A percentile compares a stretch with the other conserved stretches of the same genome.
Evolutionary conservation across 352 stramenopile species (phyloP).

Genomic region (Globisporangium spiculum): DNA sequence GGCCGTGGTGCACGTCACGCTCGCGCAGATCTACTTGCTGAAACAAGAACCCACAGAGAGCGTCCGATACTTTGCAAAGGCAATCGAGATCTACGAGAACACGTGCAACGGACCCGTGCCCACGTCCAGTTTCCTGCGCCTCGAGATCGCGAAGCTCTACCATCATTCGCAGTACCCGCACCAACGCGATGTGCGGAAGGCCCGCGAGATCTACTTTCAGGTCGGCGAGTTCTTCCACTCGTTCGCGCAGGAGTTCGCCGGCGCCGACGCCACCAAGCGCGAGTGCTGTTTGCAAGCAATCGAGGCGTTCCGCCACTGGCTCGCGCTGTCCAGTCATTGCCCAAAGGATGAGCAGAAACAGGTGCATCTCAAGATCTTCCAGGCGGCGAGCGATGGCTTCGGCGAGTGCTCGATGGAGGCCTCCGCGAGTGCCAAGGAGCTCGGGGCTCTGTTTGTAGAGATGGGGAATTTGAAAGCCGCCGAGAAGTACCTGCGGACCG

Average conservation of each 20-base stretch:
- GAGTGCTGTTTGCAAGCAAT: constrained; percentile 60
- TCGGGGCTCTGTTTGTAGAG: constrained; percentile 36
- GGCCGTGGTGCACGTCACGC: constrained; percentile 41
- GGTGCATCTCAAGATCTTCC: constrained; percentile 44
- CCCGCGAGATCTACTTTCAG: constrained; percentile 25
- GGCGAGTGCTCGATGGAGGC: constrained; percentile 66
- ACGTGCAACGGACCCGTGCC: constrained; percentile 55
- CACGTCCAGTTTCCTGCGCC: constrained; percentile 48
- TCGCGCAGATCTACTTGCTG: constrained; percentile 53
- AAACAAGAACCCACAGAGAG: constrained; percentile 36
- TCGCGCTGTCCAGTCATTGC: constrained; percentile 21
- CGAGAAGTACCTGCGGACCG: constrained; percentile 30
- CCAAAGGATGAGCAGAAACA: constrained; percentile 35
- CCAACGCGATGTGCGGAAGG: constrained; percentile 13
- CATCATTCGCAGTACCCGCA: constrained; percentile 29
- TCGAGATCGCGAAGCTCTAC: constrained; percentile 60
- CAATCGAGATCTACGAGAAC: constrained; percentile 52
- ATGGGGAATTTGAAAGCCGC: constrained; percentile 41
- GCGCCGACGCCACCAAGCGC: constrained; percentile 46
- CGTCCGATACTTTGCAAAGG: constrained; percentile 41
- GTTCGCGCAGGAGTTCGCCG: constrained; percentile 53
- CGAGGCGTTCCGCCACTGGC: constrained; percentile 52
- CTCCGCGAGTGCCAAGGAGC: constrained; percentile 36
- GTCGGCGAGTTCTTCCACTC: constrained; percentile 59
- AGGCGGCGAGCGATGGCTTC: constrained; percentile 43